Evolutionary conservation across 805 yeast genomes (phyloP).

Genomic region (Schwanniomyces occidentalis): DNA sequence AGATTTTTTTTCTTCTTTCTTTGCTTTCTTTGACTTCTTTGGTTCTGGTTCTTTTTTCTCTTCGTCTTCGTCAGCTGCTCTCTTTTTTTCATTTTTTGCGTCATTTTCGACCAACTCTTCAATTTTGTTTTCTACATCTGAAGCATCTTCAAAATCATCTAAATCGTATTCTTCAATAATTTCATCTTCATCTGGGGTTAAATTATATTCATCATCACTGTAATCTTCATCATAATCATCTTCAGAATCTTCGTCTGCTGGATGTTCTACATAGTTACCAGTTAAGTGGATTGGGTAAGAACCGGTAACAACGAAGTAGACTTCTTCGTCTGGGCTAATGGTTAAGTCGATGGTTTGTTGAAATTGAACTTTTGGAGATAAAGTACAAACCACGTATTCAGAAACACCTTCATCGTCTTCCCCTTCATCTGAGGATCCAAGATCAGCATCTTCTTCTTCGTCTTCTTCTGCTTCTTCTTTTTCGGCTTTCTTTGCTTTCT

Average conservation of each 20-base stretch:
- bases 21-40: conserved; percentile 30
- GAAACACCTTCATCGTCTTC: conserved; percentile 75
- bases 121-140: conserved; percentile 70
- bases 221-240: conserved; percentile 52
- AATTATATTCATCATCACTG: conserved; percentile 50
- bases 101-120: conserved; percentile 69
- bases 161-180: conserved; percentile 53
- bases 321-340: conserved; percentile 91
- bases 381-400: conserved; percentile 84
- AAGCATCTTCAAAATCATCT: conserved; percentile 66
- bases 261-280: conserved; percentile 97
- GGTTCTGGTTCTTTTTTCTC: conserved; percentile 28
- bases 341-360: conserved; percentile 93
- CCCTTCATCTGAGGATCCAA: conserved; percentile 56
- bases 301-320: conserved; percentile 92
- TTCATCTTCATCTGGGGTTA: conserved; percentile 79
- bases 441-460: conserved; percentile 51
- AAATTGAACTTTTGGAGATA: conserved; percentile 78
- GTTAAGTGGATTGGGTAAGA: conserved; percentile 88
- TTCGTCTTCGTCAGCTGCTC: conserved; percentile 35
- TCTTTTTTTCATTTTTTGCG: conserved; percentile 33
- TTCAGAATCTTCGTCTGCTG: conserved; percentile 72
- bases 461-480: conserved; percentile 37
- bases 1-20: conserved; percentile 58
- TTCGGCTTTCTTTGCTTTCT: conserved; percentile 18